Conservation (phyloP, 768 basidiomycete species). For the Pleurotus platypus region DNA sequence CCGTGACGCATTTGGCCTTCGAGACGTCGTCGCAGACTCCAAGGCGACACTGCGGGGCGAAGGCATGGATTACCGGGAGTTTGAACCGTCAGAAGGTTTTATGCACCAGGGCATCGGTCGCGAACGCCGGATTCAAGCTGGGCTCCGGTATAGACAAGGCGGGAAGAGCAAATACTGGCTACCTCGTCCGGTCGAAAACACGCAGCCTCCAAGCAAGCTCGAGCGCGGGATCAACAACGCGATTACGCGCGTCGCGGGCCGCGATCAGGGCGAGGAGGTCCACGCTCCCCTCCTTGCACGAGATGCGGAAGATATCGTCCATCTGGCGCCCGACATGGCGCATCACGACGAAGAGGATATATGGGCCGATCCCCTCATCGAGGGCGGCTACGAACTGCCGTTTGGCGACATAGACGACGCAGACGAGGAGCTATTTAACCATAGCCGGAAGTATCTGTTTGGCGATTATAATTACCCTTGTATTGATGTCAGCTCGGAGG, state of each 20-base stretch:
- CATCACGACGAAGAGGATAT: slow-evolving; percentile 37
- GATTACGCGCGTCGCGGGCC: slow-evolving; percentile 36
- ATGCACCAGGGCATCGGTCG: slow-evolving; percentile 89
- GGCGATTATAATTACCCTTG: slow-evolving; percentile 90
- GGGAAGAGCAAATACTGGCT: slow-evolving; percentile 96
- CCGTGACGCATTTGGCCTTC: slow-evolving; percentile 81
- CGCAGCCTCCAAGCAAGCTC: slow-evolving; percentile 32
- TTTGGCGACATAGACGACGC: slow-evolving; percentile 67
- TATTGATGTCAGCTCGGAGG: slow-evolving; percentile 83
- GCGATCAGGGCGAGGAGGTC: slow-evolving; percentile 49
- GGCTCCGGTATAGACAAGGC: slow-evolving; percentile 87
- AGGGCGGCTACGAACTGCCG: slow-evolving; percentile 54
- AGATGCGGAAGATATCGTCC: slow-evolving; percentile 63
- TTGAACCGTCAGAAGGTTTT: slow-evolving; percentile 92
- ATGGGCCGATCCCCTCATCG: slow-evolving; percentile 28
- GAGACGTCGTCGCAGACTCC: slow-evolving; percentile 85
- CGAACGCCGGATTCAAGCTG: slow-evolving; percentile 85
- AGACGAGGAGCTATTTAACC: slow-evolving; percentile 73
- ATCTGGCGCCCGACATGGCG: slow-evolving; percentile 55
- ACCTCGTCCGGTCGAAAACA: slow-evolving; percentile 53
- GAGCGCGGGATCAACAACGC: slow-evolving; percentile 40
- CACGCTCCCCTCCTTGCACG: slow-evolving; percentile 71
- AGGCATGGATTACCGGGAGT: slow-evolving; percentile 94
- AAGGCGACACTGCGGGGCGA: slow-evolving; percentile 79
- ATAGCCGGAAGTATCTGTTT: slow-evolving; percentile 79